A percentile compares a stretch with the other conserved stretches of the same genome.
Evolutionary conservation across 345 rosid genomes (phyloP).

Genomic region (Aquilaria sinensis): DNA sequence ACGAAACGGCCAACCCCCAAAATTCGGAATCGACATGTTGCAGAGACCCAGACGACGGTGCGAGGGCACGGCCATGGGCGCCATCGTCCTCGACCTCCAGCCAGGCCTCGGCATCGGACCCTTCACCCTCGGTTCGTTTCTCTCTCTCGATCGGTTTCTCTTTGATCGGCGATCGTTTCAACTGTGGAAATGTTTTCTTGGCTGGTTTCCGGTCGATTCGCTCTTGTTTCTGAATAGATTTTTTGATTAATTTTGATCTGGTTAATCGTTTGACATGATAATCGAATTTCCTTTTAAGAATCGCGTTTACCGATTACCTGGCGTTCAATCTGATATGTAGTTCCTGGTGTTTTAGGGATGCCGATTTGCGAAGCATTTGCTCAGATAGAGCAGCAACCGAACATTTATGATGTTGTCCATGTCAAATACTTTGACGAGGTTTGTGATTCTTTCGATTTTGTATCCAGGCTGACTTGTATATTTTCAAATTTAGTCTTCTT

Average conservation of each 20-base stretch:
- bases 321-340: conserved; percentile 3
- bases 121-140: conserved; percentile 65
- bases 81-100: conserved; percentile 87
- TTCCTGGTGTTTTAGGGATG: conserved; percentile 52
- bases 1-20: neutral
- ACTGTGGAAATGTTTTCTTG: neutral
- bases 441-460: conserved; percentile 6
- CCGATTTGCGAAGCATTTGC: conserved; percentile 92
- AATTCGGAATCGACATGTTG: conserved; percentile 21
- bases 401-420: conserved; percentile 89
- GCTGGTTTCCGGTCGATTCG: neutral
- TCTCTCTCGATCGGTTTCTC: neutral
- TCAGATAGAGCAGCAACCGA: conserved; percentile 90
- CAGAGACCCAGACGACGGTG: conserved; percentile 75
- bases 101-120: conserved; percentile 94
- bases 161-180: neutral
- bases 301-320: neutral
- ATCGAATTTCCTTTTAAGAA: neutral
- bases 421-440: conserved; percentile 95
- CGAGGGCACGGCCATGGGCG: conserved; percentile 99
- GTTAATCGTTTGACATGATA: neutral
- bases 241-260: neutral
- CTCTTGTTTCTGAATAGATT: neutral
- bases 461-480: too few relatives aligned
- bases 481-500: conserved; percentile 1